Percentiles rank a stretch among this genome's conserved stretches.
Evolutionary conservation across 306 rosid species (phyloP).

Genomic region (Sicyos edulis): DNA sequence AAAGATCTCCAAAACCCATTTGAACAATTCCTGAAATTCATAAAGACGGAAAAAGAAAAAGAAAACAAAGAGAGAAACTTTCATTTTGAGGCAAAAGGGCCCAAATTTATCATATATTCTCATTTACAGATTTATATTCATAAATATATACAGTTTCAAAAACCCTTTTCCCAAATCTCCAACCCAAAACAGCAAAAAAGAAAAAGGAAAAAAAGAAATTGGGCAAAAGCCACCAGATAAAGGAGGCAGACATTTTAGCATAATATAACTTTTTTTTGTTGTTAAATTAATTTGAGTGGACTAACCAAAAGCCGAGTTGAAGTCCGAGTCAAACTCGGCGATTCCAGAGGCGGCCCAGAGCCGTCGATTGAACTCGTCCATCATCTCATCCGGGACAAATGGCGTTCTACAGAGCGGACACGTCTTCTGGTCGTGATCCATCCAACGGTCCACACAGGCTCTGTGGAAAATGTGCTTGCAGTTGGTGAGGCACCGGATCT

Average conservation of each 20-base stretch:
- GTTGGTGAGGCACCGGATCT: slow-evolving; percentile 68
- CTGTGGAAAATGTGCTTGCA: slow-evolving; percentile 84
- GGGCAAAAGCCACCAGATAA: not conserved
- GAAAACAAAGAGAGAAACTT: not conserved
- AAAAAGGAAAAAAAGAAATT: not conserved
- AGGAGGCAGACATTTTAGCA: not conserved
- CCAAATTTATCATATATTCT: not conserved
- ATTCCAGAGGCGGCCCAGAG: slow-evolving; percentile 58
- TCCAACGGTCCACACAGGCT: slow-evolving; percentile 86
- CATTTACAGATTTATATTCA: not conserved
- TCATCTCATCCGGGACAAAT: slow-evolving; percentile 52
- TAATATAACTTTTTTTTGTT: no score
- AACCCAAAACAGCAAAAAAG: not conserved
- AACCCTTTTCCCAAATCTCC: not conserved
- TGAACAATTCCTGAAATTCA: not conserved
- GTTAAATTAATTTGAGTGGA: not conserved
- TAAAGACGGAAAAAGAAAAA: not conserved
- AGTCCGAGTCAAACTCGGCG: slow-evolving; percentile 35
- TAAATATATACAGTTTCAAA: slow-evolving; percentile 7
- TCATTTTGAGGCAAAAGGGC: not conserved
- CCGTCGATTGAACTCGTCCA: slow-evolving; percentile 55
- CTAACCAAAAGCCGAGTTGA: slow-evolving; percentile 28
- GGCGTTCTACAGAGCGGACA: slow-evolving; percentile 83
- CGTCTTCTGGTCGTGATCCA: slow-evolving; percentile 83
- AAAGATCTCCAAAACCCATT: no score